These are phyloP conservation scores for Syncephalastrum monosporum DNA, from an alignment of 371 early-diverging fungal genomes.

Conservation along the genomic window DNA sequence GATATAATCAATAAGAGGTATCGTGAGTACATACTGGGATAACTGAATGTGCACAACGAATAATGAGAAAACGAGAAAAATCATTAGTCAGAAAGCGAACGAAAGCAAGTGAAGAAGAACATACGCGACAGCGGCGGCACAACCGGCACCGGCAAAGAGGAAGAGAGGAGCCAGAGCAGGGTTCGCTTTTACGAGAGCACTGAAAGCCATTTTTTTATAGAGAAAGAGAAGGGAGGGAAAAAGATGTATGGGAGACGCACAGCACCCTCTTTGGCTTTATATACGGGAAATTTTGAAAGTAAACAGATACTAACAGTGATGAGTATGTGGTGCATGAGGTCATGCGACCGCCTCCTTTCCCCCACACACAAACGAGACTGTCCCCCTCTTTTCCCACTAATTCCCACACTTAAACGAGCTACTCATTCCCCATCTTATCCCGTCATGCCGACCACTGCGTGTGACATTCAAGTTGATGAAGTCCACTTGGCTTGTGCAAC, in stretches of 20 bases:
- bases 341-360: no score
- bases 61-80: not conserved
- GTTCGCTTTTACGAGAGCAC: conserved; percentile 32
- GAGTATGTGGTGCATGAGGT: no score
- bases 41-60: conserved; percentile 2
- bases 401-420: no score
- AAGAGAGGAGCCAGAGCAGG: conserved; percentile 46
- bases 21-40: conserved; percentile 18
- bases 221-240: conserved; percentile 12
- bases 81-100: not conserved
- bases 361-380: no score
- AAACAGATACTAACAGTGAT: no score
- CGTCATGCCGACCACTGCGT: no score
- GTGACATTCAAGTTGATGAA: no score
- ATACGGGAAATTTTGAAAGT: no score
- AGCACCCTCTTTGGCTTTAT: no score
- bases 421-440: no score
- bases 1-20: not conserved
- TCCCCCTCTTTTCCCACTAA: no score
- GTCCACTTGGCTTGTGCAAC: no score
- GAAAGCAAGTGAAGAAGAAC: not conserved
- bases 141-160: conserved; percentile 44
- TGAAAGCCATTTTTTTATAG: conserved; percentile 14
- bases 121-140: conserved; percentile 46
- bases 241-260: not conserved